These are phyloP conservation scores for Colletotrichum karsti DNA, from an alignment of 2,329 filamentous ascomycete genomes.

Conservation along the genomic window DNA sequence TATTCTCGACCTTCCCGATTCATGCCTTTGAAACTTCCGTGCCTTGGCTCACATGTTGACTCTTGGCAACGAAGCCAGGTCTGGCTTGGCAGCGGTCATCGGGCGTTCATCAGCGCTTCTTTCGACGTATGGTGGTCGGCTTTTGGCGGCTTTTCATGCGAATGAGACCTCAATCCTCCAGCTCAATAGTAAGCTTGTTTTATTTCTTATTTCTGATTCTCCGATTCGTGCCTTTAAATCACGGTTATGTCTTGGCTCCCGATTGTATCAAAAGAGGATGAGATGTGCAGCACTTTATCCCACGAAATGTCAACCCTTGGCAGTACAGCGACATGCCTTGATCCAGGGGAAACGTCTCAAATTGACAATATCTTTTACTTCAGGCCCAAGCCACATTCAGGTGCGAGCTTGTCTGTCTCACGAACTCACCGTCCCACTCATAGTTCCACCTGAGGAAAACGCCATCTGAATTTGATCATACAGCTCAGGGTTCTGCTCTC, in stretches of 20 bases:
- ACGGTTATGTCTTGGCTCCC: background rate
- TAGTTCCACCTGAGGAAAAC: background rate
- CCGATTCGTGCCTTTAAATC: background rate
- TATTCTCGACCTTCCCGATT: slow-evolving; percentile 5
- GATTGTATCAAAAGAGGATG: background rate
- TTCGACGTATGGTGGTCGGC: background rate
- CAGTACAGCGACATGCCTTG: background rate
- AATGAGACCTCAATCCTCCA: background rate
- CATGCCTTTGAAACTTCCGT: slow-evolving; percentile 24
- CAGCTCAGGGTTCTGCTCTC: background rate
- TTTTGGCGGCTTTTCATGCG: background rate
- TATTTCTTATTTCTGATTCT: background rate
- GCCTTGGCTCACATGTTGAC: slow-evolving; percentile 13
- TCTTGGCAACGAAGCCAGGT: slow-evolving; percentile 9
- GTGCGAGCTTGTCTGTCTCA: background rate
- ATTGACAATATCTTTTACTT: slow-evolving; percentile 3
- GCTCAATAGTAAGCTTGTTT: background rate
- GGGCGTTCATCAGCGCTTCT: background rate
- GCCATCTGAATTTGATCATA: background rate
- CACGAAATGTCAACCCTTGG: slow-evolving; percentile 12
- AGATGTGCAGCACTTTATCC: slow-evolving; percentile 1
- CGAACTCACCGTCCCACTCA: background rate
- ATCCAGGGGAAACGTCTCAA: slow-evolving; percentile 15
- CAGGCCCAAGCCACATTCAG: background rate
- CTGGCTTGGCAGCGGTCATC: background rate